Evolutionary conservation across 225 moss, liverwort and hornwort species (phyloP), one percentile per base, ranked within the genome.

Genomic region (Pleurozium schreberi): DNA sequence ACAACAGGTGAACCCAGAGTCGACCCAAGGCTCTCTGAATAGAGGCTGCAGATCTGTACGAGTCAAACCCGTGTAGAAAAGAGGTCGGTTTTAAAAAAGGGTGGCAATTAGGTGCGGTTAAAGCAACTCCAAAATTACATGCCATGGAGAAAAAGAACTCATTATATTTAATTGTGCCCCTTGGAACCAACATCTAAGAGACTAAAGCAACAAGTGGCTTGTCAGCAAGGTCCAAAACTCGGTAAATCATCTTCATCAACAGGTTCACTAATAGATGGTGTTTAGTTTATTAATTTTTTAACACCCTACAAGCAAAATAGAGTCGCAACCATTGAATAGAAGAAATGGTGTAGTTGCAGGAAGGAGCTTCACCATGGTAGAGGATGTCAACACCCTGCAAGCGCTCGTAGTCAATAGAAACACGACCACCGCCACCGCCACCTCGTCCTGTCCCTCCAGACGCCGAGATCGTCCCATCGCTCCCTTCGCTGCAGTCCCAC

Each of bases 371-470:
- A 98, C 98, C 98, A 88, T 95, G 90, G 66, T 83, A 90, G 65
- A 89, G 91, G 81, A 95, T 79, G 73, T 49, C 91, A 30, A 98
- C 95, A 84, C 89, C 96, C 86, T 82, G 77, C 85, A 92, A 89
- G 69, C 60, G 87, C 66, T 75, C 16, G 42, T 90, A 92, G 31
- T 94, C 89, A 43, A 95, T 85, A 59, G 97, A 91, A 73, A 98
- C 60, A 67, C 98, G 97, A 58, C 98, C 98, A 57, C 98, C 98
- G 75, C 95, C 96, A 83, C 98, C 98, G 76, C 97, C 98, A 69
- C 93, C 97, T 30, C 94, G 91, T 68, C 98, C 98, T 84, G 92
- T 91, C 74, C 98, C 98, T 90, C 98, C 98, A 87, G 93, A 93
- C 42, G 94, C 96, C 83, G 96, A 95, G 45, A 98, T 90, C 81